phyloP scores from a whole-genome alignment of 176 grass and related monocot genomes.

The Oryza meridionalis region DNA sequence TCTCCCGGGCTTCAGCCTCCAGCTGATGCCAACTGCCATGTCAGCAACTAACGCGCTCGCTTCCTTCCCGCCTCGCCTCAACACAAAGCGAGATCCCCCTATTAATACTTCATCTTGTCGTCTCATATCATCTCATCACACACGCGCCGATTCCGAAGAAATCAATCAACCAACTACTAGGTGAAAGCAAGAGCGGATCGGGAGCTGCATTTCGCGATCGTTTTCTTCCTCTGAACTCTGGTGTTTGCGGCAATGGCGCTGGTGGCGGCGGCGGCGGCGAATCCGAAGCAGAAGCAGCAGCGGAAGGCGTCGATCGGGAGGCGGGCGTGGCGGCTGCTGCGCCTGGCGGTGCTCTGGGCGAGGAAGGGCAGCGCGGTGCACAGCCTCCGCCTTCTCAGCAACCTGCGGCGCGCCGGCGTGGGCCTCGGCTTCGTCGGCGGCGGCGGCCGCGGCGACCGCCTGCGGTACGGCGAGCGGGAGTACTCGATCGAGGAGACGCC shows the following conservation, averaged over 20 bases:
- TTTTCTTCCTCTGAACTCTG: not conserved
- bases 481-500: slow-evolving; percentile 93
- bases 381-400: slow-evolving; percentile 60
- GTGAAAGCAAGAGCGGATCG: not conserved
- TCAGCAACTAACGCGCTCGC: slow-evolving; percentile 42
- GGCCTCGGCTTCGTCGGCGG: not conserved
- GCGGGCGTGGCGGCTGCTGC: slow-evolving; percentile 71
- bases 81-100: not conserved
- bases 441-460: slow-evolving; percentile 8
- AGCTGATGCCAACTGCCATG: slow-evolving; percentile 30
- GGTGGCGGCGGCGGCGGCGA: not conserved
- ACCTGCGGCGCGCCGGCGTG: slow-evolving; percentile 40
- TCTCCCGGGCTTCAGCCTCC: not conserved
- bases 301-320: slow-evolving; percentile 43
- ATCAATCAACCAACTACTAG: not conserved
- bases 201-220: not conserved
- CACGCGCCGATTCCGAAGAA: not conserved
- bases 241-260: slow-evolving; percentile 13
- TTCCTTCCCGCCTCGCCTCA: slow-evolving; percentile 12
- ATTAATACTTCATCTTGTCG: slow-evolving; percentile 5
- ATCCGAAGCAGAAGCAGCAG: not conserved
- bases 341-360: slow-evolving; percentile 66
- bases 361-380: slow-evolving; percentile 53
- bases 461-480: slow-evolving; percentile 68
- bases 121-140: not conserved